Evolutionary conservation across 139 green algal species (phyloP).

Genomic region (Chlamydomonas applanata): DNA sequence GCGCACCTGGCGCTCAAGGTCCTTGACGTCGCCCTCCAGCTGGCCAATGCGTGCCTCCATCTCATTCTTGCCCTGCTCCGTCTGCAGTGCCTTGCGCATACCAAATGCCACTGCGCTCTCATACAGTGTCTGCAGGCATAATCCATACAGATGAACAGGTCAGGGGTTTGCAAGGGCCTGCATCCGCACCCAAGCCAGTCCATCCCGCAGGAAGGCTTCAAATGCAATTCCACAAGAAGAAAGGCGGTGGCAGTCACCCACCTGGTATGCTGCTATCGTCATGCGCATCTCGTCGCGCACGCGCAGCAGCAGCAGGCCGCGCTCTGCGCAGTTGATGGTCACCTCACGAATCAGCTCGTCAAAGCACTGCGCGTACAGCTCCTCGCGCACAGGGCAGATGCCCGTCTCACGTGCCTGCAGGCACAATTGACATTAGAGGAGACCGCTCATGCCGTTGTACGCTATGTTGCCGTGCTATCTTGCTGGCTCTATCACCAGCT

Average conservation of each 20-base stretch:
- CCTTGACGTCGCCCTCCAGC: slow-evolving; percentile 65
- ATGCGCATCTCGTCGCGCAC: slow-evolving; percentile 86
- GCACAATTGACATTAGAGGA: no score
- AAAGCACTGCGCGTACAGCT: slow-evolving; percentile 87
- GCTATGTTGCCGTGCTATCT: background rate
- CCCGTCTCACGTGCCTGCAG: slow-evolving; percentile 80
- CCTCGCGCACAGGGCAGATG: slow-evolving; percentile 87
- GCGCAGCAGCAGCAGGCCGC: slow-evolving; percentile 76
- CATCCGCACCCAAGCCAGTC: no score
- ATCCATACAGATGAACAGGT: background rate
- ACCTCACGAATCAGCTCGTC: slow-evolving; percentile 81
- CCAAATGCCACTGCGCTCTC: slow-evolving; percentile 83
- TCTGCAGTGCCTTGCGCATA: slow-evolving; percentile 83
- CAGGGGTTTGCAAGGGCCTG: no score
- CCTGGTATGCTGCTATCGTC: slow-evolving; percentile 79
- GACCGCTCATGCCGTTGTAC: background rate
- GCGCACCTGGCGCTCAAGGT: slow-evolving; percentile 75
- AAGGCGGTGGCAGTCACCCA: no score
- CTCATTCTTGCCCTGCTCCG: slow-evolving; percentile 81
- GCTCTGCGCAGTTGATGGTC: slow-evolving; percentile 86
- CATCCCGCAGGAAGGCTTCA: no score
- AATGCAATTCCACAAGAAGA: no score
- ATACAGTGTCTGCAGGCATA: slow-evolving; percentile 74
- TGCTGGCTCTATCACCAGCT: background rate
- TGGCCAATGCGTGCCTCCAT: slow-evolving; percentile 74